phyloP scores from a whole-genome alignment of 2,329 filamentous ascomycete species.

The Huntiella moniliformis region DNA sequence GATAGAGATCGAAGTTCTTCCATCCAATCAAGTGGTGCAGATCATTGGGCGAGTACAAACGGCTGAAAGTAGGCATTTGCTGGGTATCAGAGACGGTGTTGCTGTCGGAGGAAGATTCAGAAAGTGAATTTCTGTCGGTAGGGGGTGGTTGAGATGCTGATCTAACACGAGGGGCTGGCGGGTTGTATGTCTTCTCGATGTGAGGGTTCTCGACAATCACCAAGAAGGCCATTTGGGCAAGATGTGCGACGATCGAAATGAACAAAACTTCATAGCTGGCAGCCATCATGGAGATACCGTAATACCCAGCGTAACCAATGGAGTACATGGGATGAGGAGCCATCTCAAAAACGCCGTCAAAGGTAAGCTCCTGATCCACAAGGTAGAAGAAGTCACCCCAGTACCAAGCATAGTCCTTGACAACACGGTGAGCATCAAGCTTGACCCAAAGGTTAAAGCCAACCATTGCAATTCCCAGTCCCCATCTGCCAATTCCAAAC shows the following conservation, averaged over 20 bases:
- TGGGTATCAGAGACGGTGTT: constrained; percentile 28
- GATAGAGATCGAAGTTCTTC: constrained; percentile 71
- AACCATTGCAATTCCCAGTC: constrained; percentile 56
- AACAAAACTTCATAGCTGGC: constrained; percentile 95
- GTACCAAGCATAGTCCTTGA: constrained; percentile 99
- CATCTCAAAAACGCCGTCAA: constrained; percentile 98
- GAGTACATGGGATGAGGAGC: constrained; percentile 98
- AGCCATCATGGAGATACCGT: constrained; percentile 94
- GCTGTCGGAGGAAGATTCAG: constrained; percentile 15
- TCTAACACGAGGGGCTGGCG: constrained; percentile 55
- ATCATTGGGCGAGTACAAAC: constrained; percentile 19
- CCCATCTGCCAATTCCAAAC: constrained; percentile 60
- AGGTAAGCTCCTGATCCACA: constrained; percentile 91
- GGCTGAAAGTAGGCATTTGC: background rate
- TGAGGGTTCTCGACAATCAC: constrained; percentile 88
- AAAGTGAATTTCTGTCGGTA: background rate
- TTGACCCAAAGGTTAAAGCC: constrained; percentile 98
- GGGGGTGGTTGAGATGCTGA: constrained; percentile 16
- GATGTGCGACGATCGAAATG: constrained; percentile 88
- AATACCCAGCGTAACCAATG: constrained; percentile 93
- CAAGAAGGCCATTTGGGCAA: constrained; percentile 85
- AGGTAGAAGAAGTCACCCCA: constrained; percentile 99
- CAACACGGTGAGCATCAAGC: constrained; percentile 87
- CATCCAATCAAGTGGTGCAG: constrained; percentile 69
- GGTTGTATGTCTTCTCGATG: constrained; percentile 94